Evolutionary conservation across 768 basidiomycete genomes (phyloP), one percentile per base, ranked within the genome.

Genomic region (Daedaleopsis nitida): DNA sequence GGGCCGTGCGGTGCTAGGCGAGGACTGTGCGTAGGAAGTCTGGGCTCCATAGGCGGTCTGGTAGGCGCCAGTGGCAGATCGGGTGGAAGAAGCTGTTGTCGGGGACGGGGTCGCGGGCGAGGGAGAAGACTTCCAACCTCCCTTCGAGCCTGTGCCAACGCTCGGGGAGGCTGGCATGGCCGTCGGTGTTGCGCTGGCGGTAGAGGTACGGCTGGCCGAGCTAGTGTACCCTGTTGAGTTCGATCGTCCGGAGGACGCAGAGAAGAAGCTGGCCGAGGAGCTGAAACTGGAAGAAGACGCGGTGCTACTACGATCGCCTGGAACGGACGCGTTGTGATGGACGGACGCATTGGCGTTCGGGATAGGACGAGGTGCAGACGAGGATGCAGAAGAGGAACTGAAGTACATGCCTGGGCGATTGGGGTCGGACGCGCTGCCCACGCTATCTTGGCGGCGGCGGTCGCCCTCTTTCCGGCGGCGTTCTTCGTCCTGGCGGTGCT

Each of bases 261-360:
- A 73, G 59, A 57, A 60, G 34, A 58, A 67, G 24, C 67, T 66
- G 5, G 66, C 38, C 16, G 67, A 62, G 47, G 65, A 68, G 37
- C 52, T 57, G 55, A 56, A 66, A 47, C 65, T 69, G 13, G 70
- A 68, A 1, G 74, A 70, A 27, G 67, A 63, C 3, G 65, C 62
- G 16, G 71, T 66, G 56, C 72, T 75, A 52, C 60, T 68, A 38
- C 75, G 72, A 53, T 77, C 75, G 8, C 60, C 60, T 12, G 65
- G 35, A 38, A 42, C 47, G 16, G 66, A 60, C 0, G 63, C 48
- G n/a, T 52, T 66, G 67, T 60, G 45, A 66, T 73, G 45, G 32
- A 47, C 52, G 3, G 66, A 63, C 16, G 64, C 52, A 19, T 37
- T 43, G 11, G 64, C 21, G 76, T 76, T 54, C 69, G 66, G 65